Conservation (phyloP, 1,284 basidiomycete species). For the Boletellus deceptivus region DNA sequence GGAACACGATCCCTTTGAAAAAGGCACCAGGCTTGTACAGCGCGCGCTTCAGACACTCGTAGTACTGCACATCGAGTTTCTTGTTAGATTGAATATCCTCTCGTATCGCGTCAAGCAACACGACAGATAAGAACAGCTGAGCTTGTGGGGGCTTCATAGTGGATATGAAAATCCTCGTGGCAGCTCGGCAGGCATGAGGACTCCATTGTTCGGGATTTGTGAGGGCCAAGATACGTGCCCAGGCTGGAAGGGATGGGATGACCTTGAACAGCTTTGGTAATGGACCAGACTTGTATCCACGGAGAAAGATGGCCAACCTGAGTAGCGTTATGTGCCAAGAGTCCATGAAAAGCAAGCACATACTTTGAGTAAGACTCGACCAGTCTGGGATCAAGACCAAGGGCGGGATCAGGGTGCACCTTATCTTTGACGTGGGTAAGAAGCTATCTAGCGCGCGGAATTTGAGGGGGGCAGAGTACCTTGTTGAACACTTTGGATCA, state of each 20-base stretch:
- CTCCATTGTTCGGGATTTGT: slow-evolving; percentile 94
- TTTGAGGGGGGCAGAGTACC: slow-evolving; percentile 34
- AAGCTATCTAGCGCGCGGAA: background rate
- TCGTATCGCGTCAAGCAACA: slow-evolving; percentile 87
- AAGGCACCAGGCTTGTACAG: slow-evolving; percentile 98
- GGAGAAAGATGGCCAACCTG: slow-evolving; percentile 82
- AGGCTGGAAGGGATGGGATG: slow-evolving; percentile 92
- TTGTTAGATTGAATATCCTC: slow-evolving; percentile 87
- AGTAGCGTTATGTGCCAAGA: slow-evolving; percentile 3
- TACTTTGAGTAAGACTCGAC: slow-evolving; percentile 95
- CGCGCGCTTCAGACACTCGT: slow-evolving; percentile 88
- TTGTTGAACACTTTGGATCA: slow-evolving; percentile 59
- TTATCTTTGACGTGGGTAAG: slow-evolving; percentile 41
- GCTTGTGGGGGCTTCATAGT: slow-evolving; percentile 96
- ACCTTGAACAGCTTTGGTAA: slow-evolving; percentile 99
- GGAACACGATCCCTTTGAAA: slow-evolving; percentile 98
- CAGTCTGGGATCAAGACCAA: slow-evolving; percentile 94
- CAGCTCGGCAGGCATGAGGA: slow-evolving; percentile 91
- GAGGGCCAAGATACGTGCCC: slow-evolving; percentile 94
- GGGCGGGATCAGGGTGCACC: slow-evolving; percentile 80
- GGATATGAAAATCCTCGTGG: slow-evolving; percentile 94
- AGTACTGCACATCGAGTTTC: slow-evolving; percentile 92
- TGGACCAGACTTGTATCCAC: slow-evolving; percentile 92
- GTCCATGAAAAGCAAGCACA: slow-evolving; percentile 9
- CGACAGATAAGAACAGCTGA: slow-evolving; percentile 91